Evolutionary conservation across 148 eudicot species (phyloP).

Genomic region (Limonium bicolor): DNA sequence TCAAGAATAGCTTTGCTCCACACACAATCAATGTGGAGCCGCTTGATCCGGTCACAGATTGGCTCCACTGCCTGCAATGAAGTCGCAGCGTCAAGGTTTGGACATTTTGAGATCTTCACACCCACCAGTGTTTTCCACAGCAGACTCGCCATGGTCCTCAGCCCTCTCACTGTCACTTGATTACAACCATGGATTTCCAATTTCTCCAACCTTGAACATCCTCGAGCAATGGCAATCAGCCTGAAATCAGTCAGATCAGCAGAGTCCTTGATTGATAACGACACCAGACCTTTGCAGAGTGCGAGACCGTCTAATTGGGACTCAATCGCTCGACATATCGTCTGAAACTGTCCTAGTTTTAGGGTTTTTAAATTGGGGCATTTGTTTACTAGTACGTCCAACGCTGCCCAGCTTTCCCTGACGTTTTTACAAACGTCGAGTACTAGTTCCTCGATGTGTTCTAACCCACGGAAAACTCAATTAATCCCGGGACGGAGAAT

Average conservation of each 20-base stretch:
- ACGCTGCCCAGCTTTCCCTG: constrained; percentile 40
- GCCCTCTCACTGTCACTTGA: constrained; percentile 58
- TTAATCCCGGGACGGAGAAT: constrained; percentile 23
- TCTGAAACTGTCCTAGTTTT: constrained; percentile 66
- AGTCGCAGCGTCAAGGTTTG: constrained; percentile 33
- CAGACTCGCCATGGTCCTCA: constrained; percentile 64
- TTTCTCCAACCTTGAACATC: constrained; percentile 55
- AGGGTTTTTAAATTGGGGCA: constrained; percentile 52
- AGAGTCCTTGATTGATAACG: constrained; percentile 58
- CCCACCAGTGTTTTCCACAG: constrained; percentile 45
- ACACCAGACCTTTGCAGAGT: constrained; percentile 47
- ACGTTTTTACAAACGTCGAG: constrained; percentile 75
- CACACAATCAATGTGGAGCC: constrained; percentile 67
- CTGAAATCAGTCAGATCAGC: constrained; percentile 70
- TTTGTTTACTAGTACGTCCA: constrained; percentile 46
- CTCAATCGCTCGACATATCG: constrained; percentile 53
- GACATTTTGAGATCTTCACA: constrained; percentile 61
- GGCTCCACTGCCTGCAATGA: constrained; percentile 77
- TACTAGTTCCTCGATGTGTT: constrained; percentile 51
- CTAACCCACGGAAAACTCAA: constrained; percentile 42
- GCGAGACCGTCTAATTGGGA: constrained; percentile 76
- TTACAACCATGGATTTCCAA: constrained; percentile 69
- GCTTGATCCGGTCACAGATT: constrained; percentile 31
- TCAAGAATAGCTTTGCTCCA: no score
- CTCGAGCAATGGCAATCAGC: constrained; percentile 72